phyloP scores from a whole-genome alignment of 495 filamentous ascomycete genomes.

The Hyaloscypha finlandica region DNA sequence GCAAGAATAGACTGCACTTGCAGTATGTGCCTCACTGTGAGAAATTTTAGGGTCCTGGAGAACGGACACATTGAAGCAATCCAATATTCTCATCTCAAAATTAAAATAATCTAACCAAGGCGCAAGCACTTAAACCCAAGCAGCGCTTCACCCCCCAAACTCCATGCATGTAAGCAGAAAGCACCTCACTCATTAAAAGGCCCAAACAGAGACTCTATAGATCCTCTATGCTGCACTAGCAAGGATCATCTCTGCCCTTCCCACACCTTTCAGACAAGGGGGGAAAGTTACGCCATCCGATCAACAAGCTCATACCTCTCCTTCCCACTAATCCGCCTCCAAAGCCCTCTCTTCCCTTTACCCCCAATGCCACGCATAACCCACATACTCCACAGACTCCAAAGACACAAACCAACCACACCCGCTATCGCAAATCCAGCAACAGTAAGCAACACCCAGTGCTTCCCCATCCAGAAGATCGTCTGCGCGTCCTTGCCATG shows the following conservation, averaged over 20 bases:
- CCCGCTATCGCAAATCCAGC: conserved; percentile 62
- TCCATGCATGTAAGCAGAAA: neutral
- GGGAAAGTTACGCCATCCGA: conserved; percentile 26
- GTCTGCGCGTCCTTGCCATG: conserved; percentile 72
- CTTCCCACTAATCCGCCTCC: conserved; percentile 28
- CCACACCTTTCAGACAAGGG: neutral
- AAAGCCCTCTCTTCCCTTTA: conserved; percentile 11
- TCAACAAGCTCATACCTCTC: conserved; percentile 32
- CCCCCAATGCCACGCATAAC: conserved; percentile 21
- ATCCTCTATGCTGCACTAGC: conserved; percentile 36
- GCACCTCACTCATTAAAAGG: neutral
- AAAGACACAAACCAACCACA: conserved; percentile 56
- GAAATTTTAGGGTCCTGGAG: too few relatives aligned
- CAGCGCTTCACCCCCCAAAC: neutral
- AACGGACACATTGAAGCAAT: neutral
- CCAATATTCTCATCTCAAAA: neutral
- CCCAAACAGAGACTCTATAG: neutral
- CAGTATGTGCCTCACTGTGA: too few relatives aligned
- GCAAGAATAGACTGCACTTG: too few relatives aligned
- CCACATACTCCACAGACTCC: conserved; percentile 45
- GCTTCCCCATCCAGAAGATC: conserved; percentile 80
- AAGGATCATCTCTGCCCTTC: conserved; percentile 10
- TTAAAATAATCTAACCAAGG: neutral
- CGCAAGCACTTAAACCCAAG: neutral
- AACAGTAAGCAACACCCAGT: conserved; percentile 73